A percentile compares a stretch with the other conserved stretches of the same genome.
These are phyloP conservation scores for Collybiopsis confluens DNA, from an alignment of 768 basidiomycete species.

Conservation along the genomic window DNA sequence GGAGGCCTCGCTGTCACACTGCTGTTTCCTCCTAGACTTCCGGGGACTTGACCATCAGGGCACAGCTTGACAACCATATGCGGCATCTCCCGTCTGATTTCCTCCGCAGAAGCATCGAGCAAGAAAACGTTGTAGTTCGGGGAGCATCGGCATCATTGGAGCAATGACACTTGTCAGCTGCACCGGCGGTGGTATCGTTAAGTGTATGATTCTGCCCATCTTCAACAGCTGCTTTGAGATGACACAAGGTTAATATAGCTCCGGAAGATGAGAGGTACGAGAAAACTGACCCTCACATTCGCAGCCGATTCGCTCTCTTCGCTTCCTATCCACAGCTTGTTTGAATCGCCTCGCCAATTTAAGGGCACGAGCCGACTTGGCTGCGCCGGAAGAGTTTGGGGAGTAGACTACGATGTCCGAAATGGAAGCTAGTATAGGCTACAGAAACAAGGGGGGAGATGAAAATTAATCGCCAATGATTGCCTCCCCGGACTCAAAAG, in stretches of 20 bases:
- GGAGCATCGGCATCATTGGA: conserved; percentile 24
- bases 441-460: no score
- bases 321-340: conserved; percentile 56
- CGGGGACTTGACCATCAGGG: conserved; percentile 23
- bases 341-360: conserved; percentile 64
- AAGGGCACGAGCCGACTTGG: conserved; percentile 45
- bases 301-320: conserved; percentile 37
- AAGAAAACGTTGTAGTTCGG: conserved; percentile 74
- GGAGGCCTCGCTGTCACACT: conserved; percentile 6
- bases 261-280: not conserved
- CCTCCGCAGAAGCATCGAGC: conserved; percentile 51
- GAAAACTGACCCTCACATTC: conserved; percentile 1
- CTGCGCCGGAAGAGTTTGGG: conserved; percentile 48
- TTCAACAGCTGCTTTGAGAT: no score
- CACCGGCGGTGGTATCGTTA: not conserved
- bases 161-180: not conserved
- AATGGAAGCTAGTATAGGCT: conserved; percentile 85
- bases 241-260: not conserved
- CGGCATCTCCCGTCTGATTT: conserved; percentile 39
- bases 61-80: conserved; percentile 53
- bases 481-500: conserved; percentile 7
- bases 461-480: not conserved
- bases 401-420: conserved; percentile 90
- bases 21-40: conserved; percentile 6
- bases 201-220: not conserved